Evolutionary conservation across 768 basidiomycete genomes (phyloP).

Genomic region (Boletus bicolor): DNA sequence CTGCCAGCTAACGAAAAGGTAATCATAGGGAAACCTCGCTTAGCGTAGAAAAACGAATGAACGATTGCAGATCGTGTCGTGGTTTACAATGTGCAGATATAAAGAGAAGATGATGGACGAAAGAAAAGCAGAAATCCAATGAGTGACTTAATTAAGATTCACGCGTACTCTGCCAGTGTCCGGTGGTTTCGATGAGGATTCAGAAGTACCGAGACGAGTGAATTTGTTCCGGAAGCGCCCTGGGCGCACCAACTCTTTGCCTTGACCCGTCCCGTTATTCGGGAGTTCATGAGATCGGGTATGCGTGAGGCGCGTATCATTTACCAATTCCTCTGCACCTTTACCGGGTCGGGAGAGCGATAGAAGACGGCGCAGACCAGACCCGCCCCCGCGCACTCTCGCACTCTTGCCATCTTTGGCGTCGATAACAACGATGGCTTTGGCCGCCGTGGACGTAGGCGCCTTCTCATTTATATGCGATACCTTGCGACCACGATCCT

Average conservation of each 20-base stretch:
- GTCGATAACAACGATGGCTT: slow-evolving; percentile 61
- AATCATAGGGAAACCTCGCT: slow-evolving; percentile 1
- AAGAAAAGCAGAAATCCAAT: slow-evolving; percentile 10
- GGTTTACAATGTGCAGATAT: slow-evolving; percentile 28
- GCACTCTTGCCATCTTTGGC: slow-evolving; percentile 42
- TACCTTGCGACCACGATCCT: slow-evolving; percentile 28
- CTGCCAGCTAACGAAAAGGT: slow-evolving; percentile 5
- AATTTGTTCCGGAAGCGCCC: slow-evolving; percentile 31
- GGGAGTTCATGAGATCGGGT: slow-evolving; percentile 28
- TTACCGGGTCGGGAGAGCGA: slow-evolving; percentile 32
- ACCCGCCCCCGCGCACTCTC: slow-evolving; percentile 27
- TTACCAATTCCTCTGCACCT: slow-evolving; percentile 29
- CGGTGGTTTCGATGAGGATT: slow-evolving; percentile 29
- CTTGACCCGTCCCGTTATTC: slow-evolving; percentile 18
- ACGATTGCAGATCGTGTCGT: slow-evolving; percentile 19
- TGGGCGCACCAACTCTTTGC: slow-evolving; percentile 21
- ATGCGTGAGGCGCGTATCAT: slow-evolving; percentile 24
- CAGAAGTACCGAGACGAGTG: slow-evolving; percentile 26
- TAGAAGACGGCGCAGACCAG: slow-evolving; percentile 32
- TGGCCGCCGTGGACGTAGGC: slow-evolving; percentile 49
- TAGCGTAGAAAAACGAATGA: slow-evolving; percentile 11
- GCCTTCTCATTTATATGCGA: slow-evolving; percentile 28
- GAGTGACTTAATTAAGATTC: slow-evolving; percentile 33
- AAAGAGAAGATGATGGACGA: slow-evolving; percentile 8
- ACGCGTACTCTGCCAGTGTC: slow-evolving; percentile 36